Percentiles rank a stretch among this genome's conserved stretches.
Evolutionary conservation across 2,329 filamentous ascomycete genomes (phyloP).

Genomic region (Penicillium sp.): DNA sequence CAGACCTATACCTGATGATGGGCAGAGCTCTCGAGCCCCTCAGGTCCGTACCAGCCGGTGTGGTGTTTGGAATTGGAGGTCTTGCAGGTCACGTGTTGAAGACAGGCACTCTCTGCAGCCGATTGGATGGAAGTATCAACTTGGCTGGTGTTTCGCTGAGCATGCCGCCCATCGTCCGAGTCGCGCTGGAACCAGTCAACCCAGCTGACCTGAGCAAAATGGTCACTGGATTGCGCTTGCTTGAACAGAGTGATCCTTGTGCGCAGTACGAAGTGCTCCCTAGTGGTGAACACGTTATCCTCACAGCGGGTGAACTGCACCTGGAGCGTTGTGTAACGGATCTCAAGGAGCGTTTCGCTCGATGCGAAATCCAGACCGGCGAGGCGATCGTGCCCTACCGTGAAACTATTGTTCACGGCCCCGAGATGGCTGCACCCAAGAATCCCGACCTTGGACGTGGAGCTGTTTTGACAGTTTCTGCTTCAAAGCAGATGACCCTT

Average conservation of each 20-base stretch:
- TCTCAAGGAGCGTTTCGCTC: conserved; percentile 85
- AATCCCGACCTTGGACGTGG: conserved; percentile 86
- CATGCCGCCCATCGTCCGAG: conserved; percentile 88
- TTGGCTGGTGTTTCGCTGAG: conserved; percentile 79
- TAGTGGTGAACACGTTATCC: conserved; percentile 89
- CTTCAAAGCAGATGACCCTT: conserved; percentile 81
- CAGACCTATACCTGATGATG: conserved; percentile 92
- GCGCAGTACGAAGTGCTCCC: conserved; percentile 91
- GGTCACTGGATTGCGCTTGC: conserved; percentile 79
- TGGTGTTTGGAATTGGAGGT: conserved; percentile 91
- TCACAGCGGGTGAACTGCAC: conserved; percentile 92
- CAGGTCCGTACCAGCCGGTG: conserved; percentile 81
- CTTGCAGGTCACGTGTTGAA: conserved; percentile 93
- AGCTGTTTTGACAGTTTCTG: conserved; percentile 69
- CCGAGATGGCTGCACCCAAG: conserved; percentile 87
- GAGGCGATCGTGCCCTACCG: conserved; percentile 93
- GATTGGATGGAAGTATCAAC: conserved; percentile 81
- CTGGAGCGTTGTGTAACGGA: conserved; percentile 92
- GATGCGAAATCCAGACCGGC: conserved; percentile 90
- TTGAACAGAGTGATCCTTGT: conserved; percentile 93
- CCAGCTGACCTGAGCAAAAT: conserved; percentile 91
- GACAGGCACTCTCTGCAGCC: conserved; percentile 88
- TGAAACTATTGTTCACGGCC: conserved; percentile 81
- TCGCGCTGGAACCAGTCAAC: conserved; percentile 89
- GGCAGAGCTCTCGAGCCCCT: conserved; percentile 82